These are phyloP conservation scores for Orbilia oligospora DNA, from an alignment of 2,329 filamentous ascomycete species.

Conservation along the genomic window DNA sequence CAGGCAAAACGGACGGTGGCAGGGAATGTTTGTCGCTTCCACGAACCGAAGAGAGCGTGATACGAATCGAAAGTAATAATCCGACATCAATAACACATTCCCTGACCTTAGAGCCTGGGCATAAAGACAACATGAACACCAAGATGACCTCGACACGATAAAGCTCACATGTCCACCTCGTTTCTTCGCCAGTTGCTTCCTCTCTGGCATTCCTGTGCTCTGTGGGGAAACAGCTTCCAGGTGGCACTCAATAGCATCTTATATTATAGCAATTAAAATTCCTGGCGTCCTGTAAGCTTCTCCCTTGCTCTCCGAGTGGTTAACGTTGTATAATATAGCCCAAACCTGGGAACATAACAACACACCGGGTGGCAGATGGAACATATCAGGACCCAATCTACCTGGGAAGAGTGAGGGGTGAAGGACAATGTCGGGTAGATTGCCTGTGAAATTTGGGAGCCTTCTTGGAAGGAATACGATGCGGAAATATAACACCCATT, in stretches of 20 bases:
- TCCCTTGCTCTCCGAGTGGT: slow-evolving; percentile 42
- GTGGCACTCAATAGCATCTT: slow-evolving; percentile 55
- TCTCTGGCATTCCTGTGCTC: slow-evolving; percentile 28
- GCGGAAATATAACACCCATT: slow-evolving; percentile 56
- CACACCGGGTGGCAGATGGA: slow-evolving; percentile 31
- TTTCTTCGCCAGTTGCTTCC: slow-evolving; percentile 52
- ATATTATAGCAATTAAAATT: slow-evolving; percentile 61
- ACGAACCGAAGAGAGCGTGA: slow-evolving; percentile 47
- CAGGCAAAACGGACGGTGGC: slow-evolving; percentile 22
- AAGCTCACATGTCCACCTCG: slow-evolving; percentile 55
- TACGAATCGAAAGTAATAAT: slow-evolving; percentile 56
- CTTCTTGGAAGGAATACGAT: slow-evolving; percentile 20
- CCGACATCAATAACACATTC: slow-evolving; percentile 40
- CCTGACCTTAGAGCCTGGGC: slow-evolving; percentile 8
- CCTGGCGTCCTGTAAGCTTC: slow-evolving; percentile 44
- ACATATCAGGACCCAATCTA: slow-evolving; percentile 48
- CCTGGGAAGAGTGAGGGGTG: slow-evolving; percentile 35
- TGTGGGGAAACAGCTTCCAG: slow-evolving; percentile 27
- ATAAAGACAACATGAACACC: slow-evolving; percentile 36
- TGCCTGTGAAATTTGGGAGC: slow-evolving; percentile 21
- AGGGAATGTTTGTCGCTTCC: slow-evolving; percentile 48
- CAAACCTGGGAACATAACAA: slow-evolving; percentile 41
- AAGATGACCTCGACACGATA: slow-evolving; percentile 27
- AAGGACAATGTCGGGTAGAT: slow-evolving; percentile 26
- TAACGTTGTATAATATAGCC: slow-evolving; percentile 47